Evolutionary conservation across 805 yeast genomes (phyloP).

Genomic region (Pichia heedii): DNA sequence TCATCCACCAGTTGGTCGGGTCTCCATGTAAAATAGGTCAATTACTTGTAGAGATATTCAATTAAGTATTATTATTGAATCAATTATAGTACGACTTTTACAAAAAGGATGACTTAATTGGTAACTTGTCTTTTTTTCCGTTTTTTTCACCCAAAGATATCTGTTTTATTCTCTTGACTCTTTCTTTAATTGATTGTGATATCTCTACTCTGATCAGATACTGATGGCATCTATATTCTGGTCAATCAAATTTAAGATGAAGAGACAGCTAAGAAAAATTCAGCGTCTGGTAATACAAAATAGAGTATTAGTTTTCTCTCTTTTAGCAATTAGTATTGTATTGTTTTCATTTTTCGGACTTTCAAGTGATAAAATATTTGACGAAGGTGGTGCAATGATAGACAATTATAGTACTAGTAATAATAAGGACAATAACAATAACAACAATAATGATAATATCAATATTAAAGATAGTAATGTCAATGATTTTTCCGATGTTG

Average conservation of each 20-base stretch:
- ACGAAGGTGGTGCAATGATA: not conserved
- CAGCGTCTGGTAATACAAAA: not conserved
- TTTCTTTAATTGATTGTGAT: too few species aligned
- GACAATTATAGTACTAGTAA: too few species aligned
- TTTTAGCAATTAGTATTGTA: conserved; percentile 1
- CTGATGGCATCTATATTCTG: not conserved
- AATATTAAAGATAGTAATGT: not conserved
- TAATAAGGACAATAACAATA: too few species aligned
- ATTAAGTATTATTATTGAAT: too few species aligned
- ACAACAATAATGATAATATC: not conserved
- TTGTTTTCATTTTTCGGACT: conserved; percentile 5
- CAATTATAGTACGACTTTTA: too few species aligned
- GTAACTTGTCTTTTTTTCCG: too few species aligned
- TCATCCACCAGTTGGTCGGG: too few species aligned
- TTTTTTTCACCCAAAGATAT: too few species aligned
- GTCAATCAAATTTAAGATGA: not conserved
- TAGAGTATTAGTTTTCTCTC: not conserved
- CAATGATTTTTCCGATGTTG: not conserved
- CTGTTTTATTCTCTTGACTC: not conserved
- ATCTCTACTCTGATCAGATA: too few species aligned
- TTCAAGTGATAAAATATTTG: not conserved
- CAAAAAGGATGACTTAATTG: too few species aligned
- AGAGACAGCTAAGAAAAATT: not conserved
- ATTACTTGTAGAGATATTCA: too few species aligned
- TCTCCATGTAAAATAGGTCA: too few species aligned